Base-by-base conservation (phyloP, 306 rosid species). In the Inga leiocalycina region DNA sequence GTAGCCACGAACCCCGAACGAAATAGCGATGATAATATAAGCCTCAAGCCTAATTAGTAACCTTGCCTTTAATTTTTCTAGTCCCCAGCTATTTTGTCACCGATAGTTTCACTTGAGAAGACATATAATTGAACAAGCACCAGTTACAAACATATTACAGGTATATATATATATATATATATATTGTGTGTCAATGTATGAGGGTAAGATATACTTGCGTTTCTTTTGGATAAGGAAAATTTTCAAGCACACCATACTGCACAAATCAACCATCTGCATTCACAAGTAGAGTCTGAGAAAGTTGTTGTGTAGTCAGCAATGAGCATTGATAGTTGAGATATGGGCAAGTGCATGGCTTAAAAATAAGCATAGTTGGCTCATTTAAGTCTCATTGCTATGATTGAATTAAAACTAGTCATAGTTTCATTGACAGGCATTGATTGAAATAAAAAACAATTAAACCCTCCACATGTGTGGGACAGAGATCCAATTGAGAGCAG, bases 201-300 rank as follows among this genome's bases (percentile, higher is more conserved):
- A 27, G 30, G 30, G 30, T 27, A 27, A 27, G 30, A 27, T 27
- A 27, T 27, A 27, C 30, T 1, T 27, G 30, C 30, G 1, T 27
- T 1, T 82, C 32, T 84, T 80, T 57, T 78, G 22, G 49, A 27
- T 75, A 71, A 84, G 30, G 66, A 81, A 5, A 64, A 8, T 65
- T 84, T 82, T 80, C 88, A 84, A 89, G 85, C 84, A 84, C 79
- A 87, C 81, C 94, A 87, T 91, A 86, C 93, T 88, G 90, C 81
- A 82, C 74, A 84, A 85, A 87, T 74, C 76, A 83, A 80, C 62
- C 84, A 81, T 75, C 84, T 67, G 76, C 67, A 83, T 27, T 27
- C 56, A 48, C 57, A 56, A 56, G 27, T 44, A 48, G 43, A 68
- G 80, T 37, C 78, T 82, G 77, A 30, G 79, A 48, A 69, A 84